These are phyloP conservation scores for Annona cherimola DNA, from an alignment of 164 flowering plant species.

Conservation along the genomic window DNA sequence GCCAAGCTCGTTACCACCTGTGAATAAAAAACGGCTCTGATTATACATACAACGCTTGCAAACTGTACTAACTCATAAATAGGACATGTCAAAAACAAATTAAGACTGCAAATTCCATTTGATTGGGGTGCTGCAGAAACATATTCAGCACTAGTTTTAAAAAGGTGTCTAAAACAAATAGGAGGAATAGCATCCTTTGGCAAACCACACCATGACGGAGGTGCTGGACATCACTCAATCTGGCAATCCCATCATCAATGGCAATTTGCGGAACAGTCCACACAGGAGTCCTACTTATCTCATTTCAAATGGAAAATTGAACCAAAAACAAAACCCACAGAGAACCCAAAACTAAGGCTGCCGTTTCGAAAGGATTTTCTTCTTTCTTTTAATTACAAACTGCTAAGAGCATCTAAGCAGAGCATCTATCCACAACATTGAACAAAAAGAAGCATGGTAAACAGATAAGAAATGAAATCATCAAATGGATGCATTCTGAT, in stretches of 20 bases:
- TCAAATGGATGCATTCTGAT: neutral
- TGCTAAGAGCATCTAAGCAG: too few relatives aligned
- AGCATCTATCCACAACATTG: too few relatives aligned
- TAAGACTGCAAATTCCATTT: neutral
- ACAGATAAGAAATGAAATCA: neutral
- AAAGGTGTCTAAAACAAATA: too few relatives aligned
- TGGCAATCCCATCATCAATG: neutral
- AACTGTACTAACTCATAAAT: neutral
- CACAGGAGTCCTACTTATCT: neutral
- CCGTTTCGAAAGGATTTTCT: too few relatives aligned
- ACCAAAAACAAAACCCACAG: neutral
- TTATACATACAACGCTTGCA: neutral
- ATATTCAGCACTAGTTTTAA: neutral
- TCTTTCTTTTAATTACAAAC: too few relatives aligned
- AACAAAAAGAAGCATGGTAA: too few relatives aligned
- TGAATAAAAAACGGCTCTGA: conserved; percentile 5
- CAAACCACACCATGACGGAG: neutral
- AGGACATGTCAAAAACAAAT: neutral
- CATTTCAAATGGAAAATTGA: neutral
- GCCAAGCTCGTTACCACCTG: conserved; percentile 99
- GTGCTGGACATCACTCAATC: neutral
- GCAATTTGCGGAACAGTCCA: too few relatives aligned
- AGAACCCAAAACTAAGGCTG: neutral
- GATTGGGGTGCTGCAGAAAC: neutral
- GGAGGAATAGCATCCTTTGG: neutral